These are phyloP conservation scores for Daldinia decipiens DNA, from an alignment of 495 filamentous ascomycete genomes.

Conservation along the genomic window DNA sequence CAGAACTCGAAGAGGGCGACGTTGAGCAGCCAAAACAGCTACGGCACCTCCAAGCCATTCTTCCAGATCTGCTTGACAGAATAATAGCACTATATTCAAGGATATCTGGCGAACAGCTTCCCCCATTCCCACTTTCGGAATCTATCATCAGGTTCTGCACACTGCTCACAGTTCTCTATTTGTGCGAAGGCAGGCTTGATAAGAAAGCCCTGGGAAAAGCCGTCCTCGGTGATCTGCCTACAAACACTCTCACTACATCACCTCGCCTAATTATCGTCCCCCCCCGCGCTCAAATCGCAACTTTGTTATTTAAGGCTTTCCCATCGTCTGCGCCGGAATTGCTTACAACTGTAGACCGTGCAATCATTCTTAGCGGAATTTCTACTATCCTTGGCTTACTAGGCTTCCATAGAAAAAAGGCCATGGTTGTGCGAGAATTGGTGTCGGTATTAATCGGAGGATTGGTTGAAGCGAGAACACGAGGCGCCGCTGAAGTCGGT, in stretches of 20 bases:
- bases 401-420: slow-evolving; percentile 85
- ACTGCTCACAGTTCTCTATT: slow-evolving; percentile 74
- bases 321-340: slow-evolving; percentile 70
- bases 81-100: slow-evolving; percentile 85
- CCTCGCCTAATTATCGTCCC: slow-evolving; percentile 62
- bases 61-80: slow-evolving; percentile 73
- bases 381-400: slow-evolving; percentile 80
- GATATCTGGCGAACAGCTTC: slow-evolving; percentile 82
- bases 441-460: slow-evolving; percentile 83
- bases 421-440: slow-evolving; percentile 83
- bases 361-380: slow-evolving; percentile 83
- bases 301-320: slow-evolving; percentile 76
- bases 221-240: slow-evolving; percentile 57
- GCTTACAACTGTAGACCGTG: slow-evolving; percentile 73
- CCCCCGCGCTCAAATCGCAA: slow-evolving; percentile 72
- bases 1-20: slow-evolving; percentile 56
- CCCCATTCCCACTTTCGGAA: slow-evolving; percentile 83
- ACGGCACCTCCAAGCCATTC: slow-evolving; percentile 53
- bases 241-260: slow-evolving; percentile 51
- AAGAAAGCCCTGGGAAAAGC: slow-evolving; percentile 74
- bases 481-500: slow-evolving; percentile 92
- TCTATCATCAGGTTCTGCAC: slow-evolving; percentile 81
- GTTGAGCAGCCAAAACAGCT: slow-evolving; percentile 56
- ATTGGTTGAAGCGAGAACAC: slow-evolving; percentile 89
- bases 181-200: slow-evolving; percentile 73